Evolutionary conservation across 2,329 filamentous ascomycete species (phyloP), one percentile per base, ranked within the genome.

Genomic region (Cladophialophora carrionii): DNA sequence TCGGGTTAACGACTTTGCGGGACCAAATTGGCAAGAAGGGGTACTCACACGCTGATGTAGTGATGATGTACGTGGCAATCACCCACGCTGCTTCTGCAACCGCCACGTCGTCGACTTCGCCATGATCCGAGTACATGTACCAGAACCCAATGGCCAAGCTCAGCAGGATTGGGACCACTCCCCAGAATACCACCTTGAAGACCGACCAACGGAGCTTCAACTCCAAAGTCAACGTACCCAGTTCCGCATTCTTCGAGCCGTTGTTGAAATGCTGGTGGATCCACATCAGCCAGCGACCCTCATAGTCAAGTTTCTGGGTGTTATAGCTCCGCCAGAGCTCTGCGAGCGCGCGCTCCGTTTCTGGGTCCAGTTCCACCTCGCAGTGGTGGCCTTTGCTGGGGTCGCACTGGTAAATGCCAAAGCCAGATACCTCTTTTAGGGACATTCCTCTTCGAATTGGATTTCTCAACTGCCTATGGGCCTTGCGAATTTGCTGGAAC

Each of bases 201-300:
- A 64, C 53, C n/a, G 57, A 61, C 62, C 62, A 64, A 12, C 57
- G 62, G 3, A 64, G 57, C 41, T 52, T 55, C 14, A 64, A 52
- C 32, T 64, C 52, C 41, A 64, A 43, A 8, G 62, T 31, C 62
- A 64, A 34, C 0, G 32, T 61, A 22, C 62, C 62, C 53, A 31
- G 22, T 37, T 64, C 57, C 12, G 62, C 56, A 41, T 61, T 64
- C 57, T 64, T 64, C 7, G 62, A 64, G 49, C 57, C 49, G 32
- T 61, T 61, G 53, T 64, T 64, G 57, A 64, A 64, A 49, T 64
- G 62, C 43, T 61, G 57, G 43, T 64, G 62, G 34, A 64, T 64
- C 62, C 62, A 64, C 43, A 64, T 37, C 43, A 64, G 57, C 62
- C 62, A 64, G 14, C 62, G 62, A 29, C 62, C 62, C 57, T 64